Conservation (phyloP, 441 rosid genomes). For the Bocquillonia castaneifolia region DNA sequence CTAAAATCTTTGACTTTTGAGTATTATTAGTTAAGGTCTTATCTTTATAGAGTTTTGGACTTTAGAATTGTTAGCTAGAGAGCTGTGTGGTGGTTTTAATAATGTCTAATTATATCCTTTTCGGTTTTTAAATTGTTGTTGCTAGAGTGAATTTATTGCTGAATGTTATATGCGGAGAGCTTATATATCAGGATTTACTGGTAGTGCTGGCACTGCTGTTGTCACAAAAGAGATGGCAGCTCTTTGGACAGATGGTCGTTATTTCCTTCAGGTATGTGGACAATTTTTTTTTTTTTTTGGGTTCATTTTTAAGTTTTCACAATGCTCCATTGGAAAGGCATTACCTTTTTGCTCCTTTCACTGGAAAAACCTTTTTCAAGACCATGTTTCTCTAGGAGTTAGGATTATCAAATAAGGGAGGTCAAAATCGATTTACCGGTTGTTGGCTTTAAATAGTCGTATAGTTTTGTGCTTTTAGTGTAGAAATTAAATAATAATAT, state of each 20-base stretch:
- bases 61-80: not conserved
- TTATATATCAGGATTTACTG: conserved; percentile 79
- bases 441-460: too few species aligned
- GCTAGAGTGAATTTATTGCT: conserved; percentile 91
- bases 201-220: conserved; percentile 92
- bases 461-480: too few species aligned
- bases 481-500: too few species aligned
- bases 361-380: not conserved
- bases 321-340: not conserved
- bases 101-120: not conserved
- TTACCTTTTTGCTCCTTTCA: not conserved
- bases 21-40: not conserved
- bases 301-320: too few species aligned
- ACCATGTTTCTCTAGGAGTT: not conserved
- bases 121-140: conserved; percentile 25
- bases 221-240: conserved; percentile 90
- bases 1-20: not conserved
- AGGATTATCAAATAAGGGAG: too few species aligned
- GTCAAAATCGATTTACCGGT: too few species aligned
- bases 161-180: conserved; percentile 86
- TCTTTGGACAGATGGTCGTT: conserved; percentile 96
- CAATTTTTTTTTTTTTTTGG: conserved; percentile 2
- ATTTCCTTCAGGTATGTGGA: conserved; percentile 82
- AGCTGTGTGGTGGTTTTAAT: not conserved
- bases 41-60: not conserved